phyloP scores from a whole-genome alignment of 768 basidiomycete species.

The Russula emetica region DNA sequence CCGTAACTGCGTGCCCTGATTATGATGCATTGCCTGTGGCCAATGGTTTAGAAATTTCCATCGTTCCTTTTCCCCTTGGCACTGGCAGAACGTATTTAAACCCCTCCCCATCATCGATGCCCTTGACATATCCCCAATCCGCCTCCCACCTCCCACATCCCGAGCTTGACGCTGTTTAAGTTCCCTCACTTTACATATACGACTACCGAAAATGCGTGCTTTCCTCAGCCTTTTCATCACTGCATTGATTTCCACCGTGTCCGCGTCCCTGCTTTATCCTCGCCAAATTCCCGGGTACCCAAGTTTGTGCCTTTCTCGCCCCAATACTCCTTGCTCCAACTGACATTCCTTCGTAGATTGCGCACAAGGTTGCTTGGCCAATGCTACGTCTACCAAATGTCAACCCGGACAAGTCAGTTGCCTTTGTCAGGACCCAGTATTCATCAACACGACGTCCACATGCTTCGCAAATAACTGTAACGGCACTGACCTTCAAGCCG shows the following conservation, averaged over 20 bases:
- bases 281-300: slow-evolving; percentile 21
- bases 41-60: neutral
- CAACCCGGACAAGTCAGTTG: slow-evolving; percentile 48
- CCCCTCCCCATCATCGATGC: neutral
- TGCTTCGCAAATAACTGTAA: slow-evolving; percentile 51
- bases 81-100: slow-evolving; percentile 21
- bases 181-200: slow-evolving; percentile 16
- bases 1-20: neutral
- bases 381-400: slow-evolving; percentile 46
- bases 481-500: slow-evolving; percentile 42
- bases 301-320: neutral
- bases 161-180: neutral
- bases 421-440: slow-evolving; percentile 48
- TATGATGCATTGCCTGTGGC: neutral
- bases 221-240: slow-evolving; percentile 38
- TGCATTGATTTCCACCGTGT: slow-evolving; percentile 39
- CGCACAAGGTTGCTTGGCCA: slow-evolving; percentile 45
- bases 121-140: neutral
- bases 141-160: neutral
- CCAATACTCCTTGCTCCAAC: neutral
- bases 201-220: slow-evolving; percentile 49
- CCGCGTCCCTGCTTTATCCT: slow-evolving; percentile 24
- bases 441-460: slow-evolving; percentile 42
- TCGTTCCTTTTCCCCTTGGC: slow-evolving; percentile 28
- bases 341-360: slow-evolving; percentile 42